Percentiles rank a stretch among this genome's conserved stretches.
Conservation (phyloP, 2,329 filamentous ascomycete species). For the Fusarium hainanense region DNA sequence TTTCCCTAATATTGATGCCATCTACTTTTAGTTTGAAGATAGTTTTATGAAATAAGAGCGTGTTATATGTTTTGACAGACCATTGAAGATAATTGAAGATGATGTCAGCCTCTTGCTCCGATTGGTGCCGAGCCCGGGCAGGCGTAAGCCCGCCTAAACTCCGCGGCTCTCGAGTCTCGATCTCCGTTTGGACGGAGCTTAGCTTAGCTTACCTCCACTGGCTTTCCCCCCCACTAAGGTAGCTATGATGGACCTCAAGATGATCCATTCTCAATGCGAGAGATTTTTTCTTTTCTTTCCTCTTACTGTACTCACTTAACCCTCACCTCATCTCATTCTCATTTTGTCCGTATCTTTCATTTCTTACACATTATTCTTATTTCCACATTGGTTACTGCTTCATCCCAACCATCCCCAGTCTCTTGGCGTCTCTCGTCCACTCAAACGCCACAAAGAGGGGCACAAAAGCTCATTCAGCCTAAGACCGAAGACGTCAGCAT, state of each 20-base stretch:
- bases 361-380: background rate
- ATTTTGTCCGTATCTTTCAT: background rate
- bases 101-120: conserved; percentile 28
- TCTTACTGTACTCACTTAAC: conserved; percentile 1
- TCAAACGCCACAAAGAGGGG: conserved; percentile 39
- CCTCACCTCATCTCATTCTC: background rate
- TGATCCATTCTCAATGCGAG: conserved; percentile 19
- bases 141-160: conserved; percentile 37
- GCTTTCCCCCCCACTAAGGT: background rate
- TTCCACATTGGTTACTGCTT: background rate
- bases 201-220: conserved; percentile 18
- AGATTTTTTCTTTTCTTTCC: conserved; percentile 17
- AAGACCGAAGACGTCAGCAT: conserved; percentile 38
- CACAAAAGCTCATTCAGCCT: conserved; percentile 30
- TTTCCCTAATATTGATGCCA: rapidly evolving
- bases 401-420: background rate
- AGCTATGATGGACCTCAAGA: conserved; percentile 12
- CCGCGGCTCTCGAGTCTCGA: conserved; percentile 17
- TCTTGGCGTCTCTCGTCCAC: background rate
- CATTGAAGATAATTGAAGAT: background rate
- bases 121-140: conserved; percentile 14
- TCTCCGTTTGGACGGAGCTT: conserved; percentile 5
- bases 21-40: background rate
- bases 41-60: background rate
- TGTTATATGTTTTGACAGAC: background rate